Percentiles rank a stretch among this genome's conserved stretches.
Evolutionary conservation across 2,329 filamentous ascomycete genomes (phyloP).

Genomic region (Xylariomycetidae sp.): DNA sequence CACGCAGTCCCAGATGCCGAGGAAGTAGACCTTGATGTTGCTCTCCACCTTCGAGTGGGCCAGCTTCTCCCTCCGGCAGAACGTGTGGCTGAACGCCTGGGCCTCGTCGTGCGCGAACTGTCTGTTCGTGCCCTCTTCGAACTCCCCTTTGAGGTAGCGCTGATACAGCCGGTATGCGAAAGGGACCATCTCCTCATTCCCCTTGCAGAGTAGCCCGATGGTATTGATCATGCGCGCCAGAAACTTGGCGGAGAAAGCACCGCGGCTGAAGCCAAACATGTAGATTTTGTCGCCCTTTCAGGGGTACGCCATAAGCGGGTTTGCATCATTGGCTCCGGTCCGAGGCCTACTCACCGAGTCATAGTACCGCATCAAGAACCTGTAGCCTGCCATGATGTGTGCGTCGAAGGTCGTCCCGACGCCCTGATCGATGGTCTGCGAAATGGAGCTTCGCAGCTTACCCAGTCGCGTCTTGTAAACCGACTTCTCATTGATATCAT

Average conservation of each 20-base stretch:
- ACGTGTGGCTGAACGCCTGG: conserved; percentile 42
- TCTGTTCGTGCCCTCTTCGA: conserved; percentile 25
- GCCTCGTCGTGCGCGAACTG: conserved; percentile 33
- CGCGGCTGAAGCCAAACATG: conserved; percentile 46
- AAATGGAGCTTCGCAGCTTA: conserved; percentile 30
- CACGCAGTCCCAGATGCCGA: conserved; percentile 53
- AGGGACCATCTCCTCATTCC: conserved; percentile 47
- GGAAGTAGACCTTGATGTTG: conserved; percentile 44
- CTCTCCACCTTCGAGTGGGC: conserved; percentile 4
- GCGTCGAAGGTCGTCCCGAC: conserved; percentile 44
- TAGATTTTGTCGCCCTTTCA: conserved; percentile 41
- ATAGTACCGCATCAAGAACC: conserved; percentile 52
- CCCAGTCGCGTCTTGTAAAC: conserved; percentile 34
- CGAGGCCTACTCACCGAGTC: conserved; percentile 25
- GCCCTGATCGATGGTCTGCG: conserved; percentile 37
- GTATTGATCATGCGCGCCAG: conserved; percentile 42
- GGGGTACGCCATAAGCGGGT: not conserved
- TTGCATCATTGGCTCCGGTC: not conserved
- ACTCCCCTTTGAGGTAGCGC: conserved; percentile 31
- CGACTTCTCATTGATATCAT: conserved; percentile 38
- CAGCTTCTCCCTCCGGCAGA: conserved; percentile 35
- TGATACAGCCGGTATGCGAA: conserved; percentile 43
- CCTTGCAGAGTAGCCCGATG: conserved; percentile 40
- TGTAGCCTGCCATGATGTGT: conserved; percentile 49
- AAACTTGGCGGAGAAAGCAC: conserved; percentile 44